Evolutionary conservation across 2,329 filamentous ascomycete genomes (phyloP).

Genomic region (Cytospora mali): DNA sequence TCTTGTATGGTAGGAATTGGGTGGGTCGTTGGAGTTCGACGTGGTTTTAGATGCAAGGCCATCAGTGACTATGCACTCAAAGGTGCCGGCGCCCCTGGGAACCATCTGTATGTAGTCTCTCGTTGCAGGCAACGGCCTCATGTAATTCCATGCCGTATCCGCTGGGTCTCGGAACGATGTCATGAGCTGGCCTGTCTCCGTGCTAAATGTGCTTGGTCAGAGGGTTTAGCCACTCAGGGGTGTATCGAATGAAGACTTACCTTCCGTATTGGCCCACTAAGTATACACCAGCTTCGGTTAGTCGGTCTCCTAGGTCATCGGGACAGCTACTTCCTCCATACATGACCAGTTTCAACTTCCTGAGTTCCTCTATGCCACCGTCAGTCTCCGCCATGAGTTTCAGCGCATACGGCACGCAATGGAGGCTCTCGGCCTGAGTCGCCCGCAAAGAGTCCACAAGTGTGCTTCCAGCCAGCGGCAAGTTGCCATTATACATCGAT

Average conservation of each 20-base stretch:
- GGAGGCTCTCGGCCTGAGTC: slow-evolving; percentile 51
- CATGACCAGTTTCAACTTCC: slow-evolving; percentile 48
- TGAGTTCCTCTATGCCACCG: slow-evolving; percentile 50
- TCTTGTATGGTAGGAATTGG: slow-evolving; percentile 47
- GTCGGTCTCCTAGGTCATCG: slow-evolving; percentile 52
- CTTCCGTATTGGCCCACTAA: slow-evolving; percentile 54
- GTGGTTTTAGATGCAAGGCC: slow-evolving; percentile 38
- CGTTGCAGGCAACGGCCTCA: slow-evolving; percentile 45
- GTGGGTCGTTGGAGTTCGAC: slow-evolving; percentile 46
- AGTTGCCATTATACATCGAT: slow-evolving; percentile 49
- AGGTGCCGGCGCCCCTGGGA: slow-evolving; percentile 37
- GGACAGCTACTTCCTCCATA: slow-evolving; percentile 56
- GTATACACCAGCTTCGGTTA: slow-evolving; percentile 52
- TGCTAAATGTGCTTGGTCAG: slow-evolving; percentile 38
- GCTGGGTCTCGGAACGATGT: slow-evolving; percentile 52
- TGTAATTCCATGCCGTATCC: slow-evolving; percentile 60
- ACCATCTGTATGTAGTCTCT: slow-evolving; percentile 44
- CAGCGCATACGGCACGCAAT: slow-evolving; percentile 59
- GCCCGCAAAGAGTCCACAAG: slow-evolving; percentile 45
- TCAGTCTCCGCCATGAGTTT: slow-evolving; percentile 58
- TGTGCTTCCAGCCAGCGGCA: slow-evolving; percentile 51
- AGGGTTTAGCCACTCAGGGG: neutral
- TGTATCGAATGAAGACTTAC: slow-evolving; percentile 35
- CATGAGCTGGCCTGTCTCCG: slow-evolving; percentile 60
- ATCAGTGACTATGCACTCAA: slow-evolving; percentile 38